A percentile compares a stretch with the other conserved stretches of the same genome.
phyloP scores from a whole-genome alignment of 2,329 filamentous ascomycete genomes.

The Juglanconis sp. region DNA sequence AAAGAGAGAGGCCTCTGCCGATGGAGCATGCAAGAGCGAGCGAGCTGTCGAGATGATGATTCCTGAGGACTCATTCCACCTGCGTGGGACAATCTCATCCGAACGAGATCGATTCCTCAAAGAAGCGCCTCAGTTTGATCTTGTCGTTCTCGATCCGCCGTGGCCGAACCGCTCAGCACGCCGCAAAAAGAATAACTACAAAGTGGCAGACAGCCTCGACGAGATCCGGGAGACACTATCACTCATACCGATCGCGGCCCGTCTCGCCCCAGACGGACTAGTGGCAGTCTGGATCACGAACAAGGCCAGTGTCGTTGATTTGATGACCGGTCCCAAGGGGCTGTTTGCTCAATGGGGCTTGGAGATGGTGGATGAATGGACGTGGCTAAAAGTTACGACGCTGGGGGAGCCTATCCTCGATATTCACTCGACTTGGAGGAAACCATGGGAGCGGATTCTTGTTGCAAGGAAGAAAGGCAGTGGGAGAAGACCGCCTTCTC shows the following conservation, averaged over 20 bases:
- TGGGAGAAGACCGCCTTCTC: constrained; percentile 29
- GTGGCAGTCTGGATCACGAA: constrained; percentile 79
- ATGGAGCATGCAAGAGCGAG: constrained; percentile 6
- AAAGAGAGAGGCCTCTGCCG: constrained; percentile 11
- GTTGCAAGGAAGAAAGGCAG: constrained; percentile 46
- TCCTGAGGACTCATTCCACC: constrained; percentile 40
- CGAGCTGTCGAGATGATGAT: constrained; percentile 26
- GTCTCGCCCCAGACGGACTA: constrained; percentile 52
- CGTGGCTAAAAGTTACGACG: constrained; percentile 72
- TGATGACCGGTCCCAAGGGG: constrained; percentile 45
- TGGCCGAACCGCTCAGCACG: constrained; percentile 77
- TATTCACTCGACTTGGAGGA: constrained; percentile 62
- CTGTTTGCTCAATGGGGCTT: constrained; percentile 68
- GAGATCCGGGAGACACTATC: constrained; percentile 50
- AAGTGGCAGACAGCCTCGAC: constrained; percentile 41
- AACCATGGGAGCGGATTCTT: constrained; percentile 73
- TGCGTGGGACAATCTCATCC: constrained; percentile 47
- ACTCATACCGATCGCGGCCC: constrained; percentile 53
- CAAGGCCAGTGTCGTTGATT: constrained; percentile 54
- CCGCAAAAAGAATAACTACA: constrained; percentile 51
- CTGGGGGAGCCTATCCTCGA: constrained; percentile 62
- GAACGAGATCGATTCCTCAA: constrained; percentile 38
- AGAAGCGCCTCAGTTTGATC: constrained; percentile 54
- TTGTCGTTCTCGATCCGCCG: constrained; percentile 73
- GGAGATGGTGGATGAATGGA: constrained; percentile 66